A percentile compares a stretch with the other conserved stretches of the same genome.
Evolutionary conservation across 441 rosid genomes (phyloP).

Genomic region (Syzygium syzygioides): DNA sequence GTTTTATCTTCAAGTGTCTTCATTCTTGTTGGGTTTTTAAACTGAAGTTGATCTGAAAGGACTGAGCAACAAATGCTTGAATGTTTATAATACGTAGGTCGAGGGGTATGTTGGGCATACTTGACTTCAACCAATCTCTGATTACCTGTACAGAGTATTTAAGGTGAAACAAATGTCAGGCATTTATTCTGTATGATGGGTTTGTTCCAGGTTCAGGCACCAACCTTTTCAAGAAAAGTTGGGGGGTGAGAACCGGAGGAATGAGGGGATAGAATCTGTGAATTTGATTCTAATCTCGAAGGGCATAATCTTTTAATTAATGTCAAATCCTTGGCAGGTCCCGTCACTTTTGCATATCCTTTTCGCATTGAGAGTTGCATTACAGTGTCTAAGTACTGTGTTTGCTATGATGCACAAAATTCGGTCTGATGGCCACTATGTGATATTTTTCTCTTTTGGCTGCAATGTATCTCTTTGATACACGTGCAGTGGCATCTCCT

Average conservation of each 20-base stretch:
- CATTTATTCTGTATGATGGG: constrained; percentile 5
- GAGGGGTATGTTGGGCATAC: not conserved
- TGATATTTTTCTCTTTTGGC: constrained; percentile 14
- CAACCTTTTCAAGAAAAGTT: constrained; percentile 19
- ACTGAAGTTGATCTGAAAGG: not conserved
- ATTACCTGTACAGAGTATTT: not conserved
- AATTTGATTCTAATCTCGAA: constrained; percentile 38
- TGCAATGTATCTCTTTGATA: not conserved
- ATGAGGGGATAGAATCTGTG: constrained; percentile 37
- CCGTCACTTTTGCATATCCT: constrained; percentile 41
- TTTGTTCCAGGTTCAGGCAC: constrained; percentile 23
- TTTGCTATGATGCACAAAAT: constrained; percentile 24
- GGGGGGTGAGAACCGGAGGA: not conserved
- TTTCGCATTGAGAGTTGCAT: constrained; percentile 45
- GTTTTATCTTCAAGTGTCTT: not conserved
- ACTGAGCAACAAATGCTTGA: not conserved
- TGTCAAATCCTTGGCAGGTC: constrained; percentile 29
- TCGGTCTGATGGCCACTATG: constrained; percentile 40
- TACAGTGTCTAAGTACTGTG: constrained; percentile 16
- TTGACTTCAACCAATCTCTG: not conserved
- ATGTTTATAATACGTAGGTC: not conserved
- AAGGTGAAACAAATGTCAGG: not conserved
- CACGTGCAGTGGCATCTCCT: constrained; percentile 22
- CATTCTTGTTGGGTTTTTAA: not conserved
- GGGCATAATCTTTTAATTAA: constrained; percentile 33